Percentiles rank a stretch among this genome's conserved stretches.
Conservation (phyloP, 371 early-diverging fungal species). For the Thermomucor indicae-seudaticae region DNA sequence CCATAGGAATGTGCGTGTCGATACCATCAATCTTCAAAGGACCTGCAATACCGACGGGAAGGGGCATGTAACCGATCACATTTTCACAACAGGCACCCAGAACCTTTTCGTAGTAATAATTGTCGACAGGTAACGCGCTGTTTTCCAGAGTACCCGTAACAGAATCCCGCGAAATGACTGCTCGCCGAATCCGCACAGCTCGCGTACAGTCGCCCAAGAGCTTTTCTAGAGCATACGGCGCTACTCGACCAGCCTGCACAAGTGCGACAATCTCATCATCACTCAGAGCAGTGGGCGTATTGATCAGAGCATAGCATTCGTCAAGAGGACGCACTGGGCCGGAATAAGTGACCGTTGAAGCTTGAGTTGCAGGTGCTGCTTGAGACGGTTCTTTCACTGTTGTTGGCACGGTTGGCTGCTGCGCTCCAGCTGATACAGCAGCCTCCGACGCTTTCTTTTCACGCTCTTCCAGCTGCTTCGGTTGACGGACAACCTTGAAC, state of each 20-base stretch:
- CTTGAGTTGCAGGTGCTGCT: conserved; percentile 10
- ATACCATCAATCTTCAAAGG: conserved; percentile 82
- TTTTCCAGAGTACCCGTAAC: conserved; percentile 61
- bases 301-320: conserved; percentile 58
- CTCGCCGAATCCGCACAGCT: conserved; percentile 83
- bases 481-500: conserved; percentile 58
- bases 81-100: conserved; percentile 96
- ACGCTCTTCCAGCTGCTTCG: conserved; percentile 24
- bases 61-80: conserved; percentile 92
- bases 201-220: conserved; percentile 69
- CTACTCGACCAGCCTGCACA: conserved; percentile 67
- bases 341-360: conserved; percentile 8
- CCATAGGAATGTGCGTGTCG: conserved; percentile 87
- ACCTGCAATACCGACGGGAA: conserved; percentile 92
- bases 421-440: too few species aligned
- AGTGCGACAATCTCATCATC: conserved; percentile 81
- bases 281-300: conserved; percentile 37
- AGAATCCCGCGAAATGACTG: conserved; percentile 69
- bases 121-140: conserved; percentile 68
- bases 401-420: background rate
- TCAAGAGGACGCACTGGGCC: conserved; percentile 55
- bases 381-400: conserved; percentile 6
- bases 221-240: conserved; percentile 85
- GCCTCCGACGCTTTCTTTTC: conserved; percentile 8
- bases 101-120: conserved; percentile 88